Evolutionary conservation across 2,329 filamentous ascomycete genomes (phyloP), one percentile per base, ranked within the genome.

Genomic region (Eurotiales sp.): DNA sequence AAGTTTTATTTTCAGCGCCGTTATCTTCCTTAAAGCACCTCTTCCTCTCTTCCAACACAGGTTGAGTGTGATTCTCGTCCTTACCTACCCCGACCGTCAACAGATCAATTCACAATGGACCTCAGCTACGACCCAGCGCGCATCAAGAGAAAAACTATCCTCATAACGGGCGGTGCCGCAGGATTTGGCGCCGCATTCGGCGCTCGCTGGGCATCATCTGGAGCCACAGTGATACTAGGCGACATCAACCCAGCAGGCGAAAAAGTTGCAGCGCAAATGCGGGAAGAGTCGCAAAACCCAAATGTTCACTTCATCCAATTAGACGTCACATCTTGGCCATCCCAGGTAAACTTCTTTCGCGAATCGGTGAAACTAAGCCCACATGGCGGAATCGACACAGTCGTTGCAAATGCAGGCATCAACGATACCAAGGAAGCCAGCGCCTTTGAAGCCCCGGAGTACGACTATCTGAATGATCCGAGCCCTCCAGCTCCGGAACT

Each of bases 361-460:
- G 67, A 76, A 48, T 83, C 83, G 3, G 70, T 74, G 32, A 69
- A 71, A 47, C 68, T 80, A 50, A 83, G 80, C 54, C 75, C 74
- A 0, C 73, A 78, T 46, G 75, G 77, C 14, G 76, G 76, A 11
- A 77, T 87, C 55, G 82, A 87, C 64, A 72, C 76, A 17, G 83
- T 86, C 4, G 81, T 87, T 41, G 82, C 84, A 55, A 86, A 86
- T 61, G 85, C 85, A 0, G 85, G 85, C 42, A 79, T 87, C 57
- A 72, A 75, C 37, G 74, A 77, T 32, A 62, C 63, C 27, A 46
- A 65, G 27, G 60, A 63, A 23, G 58, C 59, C 6, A 54, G 56
- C 4, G 39, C 53, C 4, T 77, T 85, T 55, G 80, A 82, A 62
- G 56, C 64, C 40, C 79, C 79, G 0, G 39, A 52, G 4, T 21